Conservation (phyloP, 495 filamentous ascomycete species). For the Neurospora cerealis region DNA sequence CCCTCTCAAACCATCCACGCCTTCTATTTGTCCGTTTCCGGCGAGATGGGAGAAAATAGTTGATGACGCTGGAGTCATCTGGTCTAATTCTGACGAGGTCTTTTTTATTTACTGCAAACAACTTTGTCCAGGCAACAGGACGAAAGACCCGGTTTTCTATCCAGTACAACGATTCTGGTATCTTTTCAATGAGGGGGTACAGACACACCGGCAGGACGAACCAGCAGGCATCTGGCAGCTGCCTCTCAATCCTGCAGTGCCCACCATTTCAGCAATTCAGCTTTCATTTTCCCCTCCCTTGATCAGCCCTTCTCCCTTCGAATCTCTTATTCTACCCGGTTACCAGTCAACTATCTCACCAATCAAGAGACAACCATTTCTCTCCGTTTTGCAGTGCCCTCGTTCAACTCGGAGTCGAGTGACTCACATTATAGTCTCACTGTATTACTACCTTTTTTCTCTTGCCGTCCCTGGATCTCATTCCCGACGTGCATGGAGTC, state of each 20-base stretch:
- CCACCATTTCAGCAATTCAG: background rate
- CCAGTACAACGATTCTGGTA: background rate
- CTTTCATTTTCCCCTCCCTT: background rate
- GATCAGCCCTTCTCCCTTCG: background rate
- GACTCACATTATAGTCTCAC: slow-evolving; percentile 13
- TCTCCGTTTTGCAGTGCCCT: slow-evolving; percentile 5
- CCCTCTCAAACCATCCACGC: background rate
- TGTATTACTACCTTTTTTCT: background rate
- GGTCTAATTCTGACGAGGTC: background rate
- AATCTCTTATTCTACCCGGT: background rate
- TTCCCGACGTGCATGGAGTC: background rate
- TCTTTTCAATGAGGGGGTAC: background rate
- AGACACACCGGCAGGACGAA: background rate
- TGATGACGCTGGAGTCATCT: background rate
- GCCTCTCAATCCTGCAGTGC: background rate
- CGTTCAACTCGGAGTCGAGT: slow-evolving; percentile 8
- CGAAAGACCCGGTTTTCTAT: background rate
- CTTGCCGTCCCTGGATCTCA: background rate
- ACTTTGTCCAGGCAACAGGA: background rate
- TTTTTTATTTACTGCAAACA: background rate
- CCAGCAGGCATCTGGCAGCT: background rate
- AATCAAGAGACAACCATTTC: slow-evolving; percentile 5
- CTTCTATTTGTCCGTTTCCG: background rate
- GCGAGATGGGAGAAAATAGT: background rate
- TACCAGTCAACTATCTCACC: background rate